Evolutionary conservation across 192 early-diverging fungal species (phyloP).

Genomic region (Backusella circina): DNA sequence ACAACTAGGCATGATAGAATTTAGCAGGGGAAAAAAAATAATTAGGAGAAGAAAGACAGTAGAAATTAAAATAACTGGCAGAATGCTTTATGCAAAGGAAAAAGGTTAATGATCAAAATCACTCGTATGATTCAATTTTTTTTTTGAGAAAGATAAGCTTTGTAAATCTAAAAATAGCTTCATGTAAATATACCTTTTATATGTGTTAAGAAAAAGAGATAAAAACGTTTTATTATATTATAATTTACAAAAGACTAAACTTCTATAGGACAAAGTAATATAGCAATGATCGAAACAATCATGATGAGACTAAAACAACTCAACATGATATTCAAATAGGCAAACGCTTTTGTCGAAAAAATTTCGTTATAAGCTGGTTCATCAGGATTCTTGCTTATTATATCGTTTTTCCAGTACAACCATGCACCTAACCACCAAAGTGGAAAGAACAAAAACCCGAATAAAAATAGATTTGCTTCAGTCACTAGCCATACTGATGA

Average conservation of each 20-base stretch:
- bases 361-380: not conserved
- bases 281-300: not conserved
- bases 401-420: constrained; percentile 2
- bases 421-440: constrained; percentile 4
- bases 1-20: not conserved
- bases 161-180: not conserved
- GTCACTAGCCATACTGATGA: not conserved
- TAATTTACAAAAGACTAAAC: not conserved
- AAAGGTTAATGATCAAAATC: not conserved
- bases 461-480: not conserved
- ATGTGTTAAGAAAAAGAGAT: not conserved
- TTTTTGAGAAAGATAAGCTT: not conserved
- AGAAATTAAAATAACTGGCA: not conserved
- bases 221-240: not conserved
- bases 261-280: not conserved
- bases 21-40: not conserved
- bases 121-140: not conserved
- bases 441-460: not conserved
- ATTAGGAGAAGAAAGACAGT: not conserved
- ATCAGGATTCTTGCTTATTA: not conserved
- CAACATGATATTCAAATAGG: not conserved
- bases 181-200: not conserved
- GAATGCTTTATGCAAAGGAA: not conserved
- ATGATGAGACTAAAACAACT: not conserved
- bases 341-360: not conserved